phyloP scores from a whole-genome alignment of 139 green algal genomes.

The Dunaliella sp. region DNA sequence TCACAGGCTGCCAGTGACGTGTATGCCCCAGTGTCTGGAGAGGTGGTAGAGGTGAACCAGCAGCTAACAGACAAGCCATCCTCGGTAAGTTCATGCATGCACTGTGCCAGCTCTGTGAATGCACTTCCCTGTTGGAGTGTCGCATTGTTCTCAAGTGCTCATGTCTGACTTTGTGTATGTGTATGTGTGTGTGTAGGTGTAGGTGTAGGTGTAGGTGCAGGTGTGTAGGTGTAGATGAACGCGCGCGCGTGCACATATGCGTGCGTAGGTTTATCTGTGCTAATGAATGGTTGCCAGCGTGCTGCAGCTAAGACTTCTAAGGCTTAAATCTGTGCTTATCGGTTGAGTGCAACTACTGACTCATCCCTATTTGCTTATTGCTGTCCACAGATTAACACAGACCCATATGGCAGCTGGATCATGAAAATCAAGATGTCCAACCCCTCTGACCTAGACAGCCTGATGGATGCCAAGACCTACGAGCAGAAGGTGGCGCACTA shows the following conservation, averaged over 20 bases:
- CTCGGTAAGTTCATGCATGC: too few species aligned
- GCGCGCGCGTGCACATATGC: too few species aligned
- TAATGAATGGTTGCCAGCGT: too few species aligned
- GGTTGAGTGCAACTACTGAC: too few species aligned
- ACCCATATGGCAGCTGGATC: conserved; percentile 89
- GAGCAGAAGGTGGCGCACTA: conserved; percentile 64
- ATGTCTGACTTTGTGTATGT: not conserved
- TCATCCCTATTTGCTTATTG: not conserved
- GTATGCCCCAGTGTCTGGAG: conserved; percentile 86
- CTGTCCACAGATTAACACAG: conserved; percentile 79
- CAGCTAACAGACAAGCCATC: conserved; percentile 72
- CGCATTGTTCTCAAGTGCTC: too few species aligned
- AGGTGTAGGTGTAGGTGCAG: too few species aligned
- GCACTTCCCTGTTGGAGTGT: not conserved
- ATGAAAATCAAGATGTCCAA: conserved; percentile 95
- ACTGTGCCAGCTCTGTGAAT: too few species aligned
- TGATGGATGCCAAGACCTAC: conserved; percentile 86
- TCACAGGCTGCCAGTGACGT: conserved; percentile 90
- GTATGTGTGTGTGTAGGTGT: not conserved
- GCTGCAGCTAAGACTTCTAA: too few species aligned
- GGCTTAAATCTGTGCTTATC: too few species aligned
- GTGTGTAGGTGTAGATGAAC: too few species aligned
- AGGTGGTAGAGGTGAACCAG: conserved; percentile 87
- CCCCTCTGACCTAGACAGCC: conserved; percentile 60
- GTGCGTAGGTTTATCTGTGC: too few species aligned